Evolutionary conservation across 306 rosid species (phyloP).

Genomic region (Quercus parvula): DNA sequence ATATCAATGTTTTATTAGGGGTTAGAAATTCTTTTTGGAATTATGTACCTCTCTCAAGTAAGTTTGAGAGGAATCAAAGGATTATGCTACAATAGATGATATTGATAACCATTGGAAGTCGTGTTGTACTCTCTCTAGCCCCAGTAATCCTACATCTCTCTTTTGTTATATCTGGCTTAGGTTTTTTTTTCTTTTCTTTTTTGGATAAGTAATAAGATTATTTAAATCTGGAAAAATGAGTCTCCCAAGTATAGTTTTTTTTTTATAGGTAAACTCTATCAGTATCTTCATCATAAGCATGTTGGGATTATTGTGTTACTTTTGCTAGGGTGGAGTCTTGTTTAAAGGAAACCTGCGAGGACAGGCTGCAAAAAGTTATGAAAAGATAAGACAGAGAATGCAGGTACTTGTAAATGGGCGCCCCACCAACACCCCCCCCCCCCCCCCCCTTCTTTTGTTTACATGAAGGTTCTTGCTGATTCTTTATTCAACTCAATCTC

Average conservation of each 20-base stretch:
- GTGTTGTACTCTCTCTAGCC: background rate
- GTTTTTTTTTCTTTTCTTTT: no score
- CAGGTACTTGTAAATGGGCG: slow-evolving; percentile 34
- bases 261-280: background rate
- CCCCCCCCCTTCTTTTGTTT: background rate
- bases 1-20: background rate
- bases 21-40: background rate
- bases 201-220: no score
- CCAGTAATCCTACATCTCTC: background rate
- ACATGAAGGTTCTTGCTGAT: slow-evolving; percentile 2
- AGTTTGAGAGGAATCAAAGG: background rate
- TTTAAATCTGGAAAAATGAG: no score
- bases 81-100: background rate
- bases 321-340: slow-evolving; percentile 79
- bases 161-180: background rate
- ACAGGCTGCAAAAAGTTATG: slow-evolving; percentile 77
- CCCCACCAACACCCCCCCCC: no score
- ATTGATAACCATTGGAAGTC: background rate
- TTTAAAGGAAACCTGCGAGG: slow-evolving; percentile 98
- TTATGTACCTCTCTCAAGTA: background rate
- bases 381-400: slow-evolving; percentile 81
- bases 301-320: slow-evolving; percentile 12
- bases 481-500: slow-evolving; percentile 22
- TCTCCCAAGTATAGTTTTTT: no score
- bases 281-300: slow-evolving; percentile 20